Percentiles rank a stretch among this genome's conserved stretches.
Evolutionary conservation across 768 basidiomycete genomes (phyloP).

Genomic region (Suillus americanus): DNA sequence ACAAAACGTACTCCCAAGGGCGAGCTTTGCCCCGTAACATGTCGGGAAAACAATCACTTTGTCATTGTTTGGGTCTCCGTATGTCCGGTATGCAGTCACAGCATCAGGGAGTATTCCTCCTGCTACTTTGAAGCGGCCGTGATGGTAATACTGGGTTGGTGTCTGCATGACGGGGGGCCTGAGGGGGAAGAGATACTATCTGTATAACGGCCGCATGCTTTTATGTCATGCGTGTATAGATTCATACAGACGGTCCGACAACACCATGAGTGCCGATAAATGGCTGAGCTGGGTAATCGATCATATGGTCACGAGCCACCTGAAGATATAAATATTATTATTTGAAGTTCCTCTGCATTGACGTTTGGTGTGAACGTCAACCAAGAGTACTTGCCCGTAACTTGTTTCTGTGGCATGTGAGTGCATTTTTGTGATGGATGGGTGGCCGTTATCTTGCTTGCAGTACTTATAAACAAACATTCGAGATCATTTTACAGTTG

Average conservation of each 20-base stretch:
- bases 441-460: background rate
- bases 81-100: constrained; percentile 56
- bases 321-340: background rate
- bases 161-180: constrained; percentile 9
- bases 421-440: background rate
- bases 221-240: background rate
- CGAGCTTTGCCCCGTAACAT: constrained; percentile 52
- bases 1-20: constrained; percentile 39
- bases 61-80: constrained; percentile 50
- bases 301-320: background rate
- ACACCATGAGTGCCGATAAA: background rate
- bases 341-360: background rate
- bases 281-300: background rate
- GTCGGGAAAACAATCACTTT: constrained; percentile 56
- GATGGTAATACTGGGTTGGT: constrained; percentile 47
- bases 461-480: background rate
- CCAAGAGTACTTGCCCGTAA: background rate
- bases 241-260: background rate
- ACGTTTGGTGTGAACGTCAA: background rate
- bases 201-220: background rate
- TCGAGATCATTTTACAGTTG: background rate
- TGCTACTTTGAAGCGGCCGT: constrained; percentile 51
- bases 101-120: constrained; percentile 58
- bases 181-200: background rate
- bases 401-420: background rate